Percentiles rank a stretch among this genome's conserved stretches.
Conservation (phyloP, 805 yeast species). For the Debaryomyces maramus region DNA sequence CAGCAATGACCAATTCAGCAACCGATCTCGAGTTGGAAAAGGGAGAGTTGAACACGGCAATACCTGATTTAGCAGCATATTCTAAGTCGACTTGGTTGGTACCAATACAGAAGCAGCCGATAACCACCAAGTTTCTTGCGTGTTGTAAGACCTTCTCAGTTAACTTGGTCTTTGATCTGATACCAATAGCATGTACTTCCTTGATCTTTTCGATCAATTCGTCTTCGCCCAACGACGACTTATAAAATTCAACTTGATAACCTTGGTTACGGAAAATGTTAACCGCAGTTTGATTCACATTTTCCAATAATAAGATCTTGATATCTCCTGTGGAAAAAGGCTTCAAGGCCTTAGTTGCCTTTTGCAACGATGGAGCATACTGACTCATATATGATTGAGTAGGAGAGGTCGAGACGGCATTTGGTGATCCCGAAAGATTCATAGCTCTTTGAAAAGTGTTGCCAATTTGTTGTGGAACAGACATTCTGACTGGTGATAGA, state of each 20-base stretch:
- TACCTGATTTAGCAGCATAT: slow-evolving; percentile 87
- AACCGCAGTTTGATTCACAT: slow-evolving; percentile 90
- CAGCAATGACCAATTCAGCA: slow-evolving; percentile 95
- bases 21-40: slow-evolving; percentile 98
- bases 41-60: slow-evolving; percentile 97
- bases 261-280: slow-evolving; percentile 85
- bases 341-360: slow-evolving; percentile 71
- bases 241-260: slow-evolving; percentile 93
- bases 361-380: slow-evolving; percentile 44
- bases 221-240: slow-evolving; percentile 85
- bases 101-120: slow-evolving; percentile 99
- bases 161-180: slow-evolving; percentile 93
- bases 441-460: slow-evolving; percentile 56
- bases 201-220: slow-evolving; percentile 91
- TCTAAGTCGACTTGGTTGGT: slow-evolving; percentile 96
- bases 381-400: slow-evolving; percentile 70
- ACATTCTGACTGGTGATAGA: slow-evolving; percentile 38
- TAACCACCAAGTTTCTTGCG: slow-evolving; percentile 84
- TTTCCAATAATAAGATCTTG: slow-evolving; percentile 86
- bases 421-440: slow-evolving; percentile 55
- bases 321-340: slow-evolving; percentile 96
- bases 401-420: slow-evolving; percentile 82
- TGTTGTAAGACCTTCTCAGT: slow-evolving; percentile 75
- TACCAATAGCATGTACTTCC: slow-evolving; percentile 95
- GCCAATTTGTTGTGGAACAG: slow-evolving; percentile 69